These are phyloP conservation scores for Macadamia tetraphylla DNA, from an alignment of 164 flowering plant genomes.

Conservation along the genomic window DNA sequence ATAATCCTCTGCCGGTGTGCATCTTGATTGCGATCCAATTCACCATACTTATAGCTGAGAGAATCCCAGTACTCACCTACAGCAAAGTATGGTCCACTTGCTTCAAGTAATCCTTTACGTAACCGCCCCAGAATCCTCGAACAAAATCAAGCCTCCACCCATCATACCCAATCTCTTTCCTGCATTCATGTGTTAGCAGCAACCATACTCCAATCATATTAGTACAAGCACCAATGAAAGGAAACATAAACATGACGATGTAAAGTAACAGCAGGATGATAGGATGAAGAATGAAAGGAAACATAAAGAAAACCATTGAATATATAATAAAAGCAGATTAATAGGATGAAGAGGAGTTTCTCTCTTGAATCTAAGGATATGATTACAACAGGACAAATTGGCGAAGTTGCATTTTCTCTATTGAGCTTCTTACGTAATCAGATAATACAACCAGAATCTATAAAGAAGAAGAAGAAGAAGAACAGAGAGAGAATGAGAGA, in stretches of 20 bases:
- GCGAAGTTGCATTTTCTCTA: background rate
- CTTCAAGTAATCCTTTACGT: slow-evolving; percentile 90
- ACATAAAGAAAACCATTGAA: background rate
- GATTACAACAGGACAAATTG: background rate
- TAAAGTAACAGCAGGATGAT: background rate
- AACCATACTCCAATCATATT: background rate
- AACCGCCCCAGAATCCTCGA: slow-evolving; percentile 99
- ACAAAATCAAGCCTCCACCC: slow-evolving; percentile 99
- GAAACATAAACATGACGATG: background rate
- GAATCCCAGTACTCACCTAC: slow-evolving; percentile 99
- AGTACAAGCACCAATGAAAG: background rate
- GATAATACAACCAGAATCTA: too few species aligned
- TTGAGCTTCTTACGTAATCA: background rate
- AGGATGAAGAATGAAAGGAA: background rate
- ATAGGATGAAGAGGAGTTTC: background rate
- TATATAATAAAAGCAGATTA: background rate
- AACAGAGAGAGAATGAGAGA: too few species aligned
- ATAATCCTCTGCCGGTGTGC: slow-evolving; percentile 92
- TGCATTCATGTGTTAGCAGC: slow-evolving; percentile 26
- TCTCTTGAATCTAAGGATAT: background rate
- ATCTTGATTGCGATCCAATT: slow-evolving; percentile 94
- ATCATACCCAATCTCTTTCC: slow-evolving; percentile 94
- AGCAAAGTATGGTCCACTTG: slow-evolving; percentile 90
- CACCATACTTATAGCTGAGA: slow-evolving; percentile 82
- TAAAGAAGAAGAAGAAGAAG: too few species aligned